Evolutionary conservation across 176 grass and related monocot species (phyloP), one percentile per base, ranked within the genome.

Genomic region (Bolboschoenus planiculmis): DNA sequence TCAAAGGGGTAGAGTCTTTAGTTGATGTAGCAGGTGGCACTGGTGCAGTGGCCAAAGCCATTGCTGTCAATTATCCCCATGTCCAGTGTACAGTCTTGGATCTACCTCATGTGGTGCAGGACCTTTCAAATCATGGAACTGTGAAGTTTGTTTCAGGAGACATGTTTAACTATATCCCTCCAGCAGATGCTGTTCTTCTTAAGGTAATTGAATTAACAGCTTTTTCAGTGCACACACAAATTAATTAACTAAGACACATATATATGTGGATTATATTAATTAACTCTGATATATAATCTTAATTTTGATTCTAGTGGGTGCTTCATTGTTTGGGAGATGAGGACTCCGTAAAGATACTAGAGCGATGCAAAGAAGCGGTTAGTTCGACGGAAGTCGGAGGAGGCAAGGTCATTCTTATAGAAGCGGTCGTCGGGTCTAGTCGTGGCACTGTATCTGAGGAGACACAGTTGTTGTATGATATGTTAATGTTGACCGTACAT

Each of bases 101-200:
- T 31, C 84, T 86, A 18, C 81, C 81, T 2, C 88, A 86, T 58
- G 89, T 89, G 31, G 33, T 83, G 11, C 68, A 21, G 7, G 34
- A 56, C 48, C 51, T 87, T 56, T 5, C 27, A 20, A 79, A 46
- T 0, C 57, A 76, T 50, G 89, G 56, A 8, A 43, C 55, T 53
- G 72, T 91, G 47, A 85, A 83, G 63, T 89, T 93, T 83, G 81
- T 88, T 51, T 72, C 84, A n/a, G 87, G 87, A 20, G 81, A 93
- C 82, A 79, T 79, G 76, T 79, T 79, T 56, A 10, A 54, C 14
- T 79, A 34, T 21, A 79, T 79, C 51, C 76, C 76, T 1, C 48
- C 48, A 35, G 76, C 76, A 34, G 33, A 56, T 23, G 76, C 14
- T 0, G 14, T 79, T n/a, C 18, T 79, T 50, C 75, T 78, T 10